Base-by-base conservation (phyloP, 768 basidiomycete species). In the Suillus cothurnatus region DNA sequence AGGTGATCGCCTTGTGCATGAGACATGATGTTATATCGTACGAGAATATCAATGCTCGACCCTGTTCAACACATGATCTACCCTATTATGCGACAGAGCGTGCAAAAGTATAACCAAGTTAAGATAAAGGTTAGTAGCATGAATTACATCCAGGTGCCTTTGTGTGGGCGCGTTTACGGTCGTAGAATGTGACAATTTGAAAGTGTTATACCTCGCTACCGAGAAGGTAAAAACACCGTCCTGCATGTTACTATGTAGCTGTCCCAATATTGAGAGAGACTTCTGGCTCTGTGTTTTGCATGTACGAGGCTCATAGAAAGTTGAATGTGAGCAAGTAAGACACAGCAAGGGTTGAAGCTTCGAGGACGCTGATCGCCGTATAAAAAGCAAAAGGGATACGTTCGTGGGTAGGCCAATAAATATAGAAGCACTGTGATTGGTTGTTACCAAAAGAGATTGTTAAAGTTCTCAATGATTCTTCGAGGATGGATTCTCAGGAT, bases 271-370 rank as follows among this genome's bases (percentile, higher is more conserved):
- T 21, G 21, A 55, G 31, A 55, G 31, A 34, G 9, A 4, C 11
- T 34, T 34, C 34, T 34, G 34, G 34, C 34, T 34, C 34, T 19
- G 55, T 34, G 34, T 6, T 12, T 34, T 34, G 32, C 34, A 7
- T 21, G 21, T 32, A 21, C 17, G 4, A n/a, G 32, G 3, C 53
- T 55, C 32, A 32, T 11, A 32, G 11, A n/a, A 21, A 32, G 45
- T 31, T 38, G 61, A 49, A 62, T 26, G 62, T 55, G 62, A 62
- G 55, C 36, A 62, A 56, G 26, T 62, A 17, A 28, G 28, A 43
- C 41, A 61, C 59, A n/a, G 63, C 61, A 64, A 61, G 63, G 63
- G 63, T 41, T 17, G 56, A 28, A 32, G 28, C 50, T 59, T 63
- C 49, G 28, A 28, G 31, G 21, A 63, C 39, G 38, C 21, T 28